phyloP scores from a whole-genome alignment of 257 asterid species.

The Perilla frutescens region DNA sequence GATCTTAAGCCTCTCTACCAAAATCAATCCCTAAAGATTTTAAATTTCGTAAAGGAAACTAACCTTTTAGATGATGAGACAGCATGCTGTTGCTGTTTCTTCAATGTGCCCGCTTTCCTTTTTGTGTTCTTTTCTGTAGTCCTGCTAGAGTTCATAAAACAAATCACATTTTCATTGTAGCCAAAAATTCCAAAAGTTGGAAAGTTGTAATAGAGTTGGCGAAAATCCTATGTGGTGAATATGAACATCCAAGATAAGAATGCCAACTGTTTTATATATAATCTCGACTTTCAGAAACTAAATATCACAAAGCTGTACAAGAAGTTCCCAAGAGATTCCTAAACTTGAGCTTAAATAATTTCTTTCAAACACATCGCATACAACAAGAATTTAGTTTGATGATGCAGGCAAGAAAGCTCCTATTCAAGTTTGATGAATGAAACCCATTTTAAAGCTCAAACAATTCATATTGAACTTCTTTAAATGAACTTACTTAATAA shows the following conservation, averaged over 20 bases:
- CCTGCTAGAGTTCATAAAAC: slow-evolving; percentile 44
- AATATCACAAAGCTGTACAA: neutral
- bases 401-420: slow-evolving; percentile 5
- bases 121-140: slow-evolving; percentile 38
- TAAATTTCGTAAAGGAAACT: slow-evolving; percentile 26
- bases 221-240: neutral
- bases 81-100: slow-evolving; percentile 21
- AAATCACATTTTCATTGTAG: neutral
- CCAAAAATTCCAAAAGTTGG: neutral
- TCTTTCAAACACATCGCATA: neutral
- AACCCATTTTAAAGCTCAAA: neutral
- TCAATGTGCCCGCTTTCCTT: slow-evolving; percentile 32
- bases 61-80: slow-evolving; percentile 47
- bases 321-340: neutral
- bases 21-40: neutral
- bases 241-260: slow-evolving; percentile 11
- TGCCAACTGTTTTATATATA: neutral
- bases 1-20: neutral
- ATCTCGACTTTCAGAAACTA: too few species aligned
- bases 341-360: neutral
- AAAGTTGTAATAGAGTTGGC: neutral
- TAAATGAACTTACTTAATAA: slow-evolving; percentile 50
- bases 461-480: neutral
- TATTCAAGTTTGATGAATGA: slow-evolving; percentile 4
- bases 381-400: neutral